These are phyloP conservation scores for Pseudozyma flocculosa DNA, from an alignment of 1,284 basidiomycete genomes.

Conservation along the genomic window DNA sequence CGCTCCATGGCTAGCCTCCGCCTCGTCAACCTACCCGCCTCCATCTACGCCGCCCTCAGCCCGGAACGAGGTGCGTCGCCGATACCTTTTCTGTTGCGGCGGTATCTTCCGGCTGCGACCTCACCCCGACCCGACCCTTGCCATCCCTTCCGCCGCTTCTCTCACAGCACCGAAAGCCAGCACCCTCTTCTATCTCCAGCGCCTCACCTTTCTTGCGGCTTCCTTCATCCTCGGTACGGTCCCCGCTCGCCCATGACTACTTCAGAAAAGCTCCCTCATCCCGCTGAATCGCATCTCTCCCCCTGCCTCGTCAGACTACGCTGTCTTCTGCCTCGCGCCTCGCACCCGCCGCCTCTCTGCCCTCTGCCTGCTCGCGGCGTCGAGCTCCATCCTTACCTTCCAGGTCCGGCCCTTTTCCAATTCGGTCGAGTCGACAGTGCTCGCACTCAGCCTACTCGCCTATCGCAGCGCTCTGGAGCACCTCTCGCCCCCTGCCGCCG, in stretches of 20 bases:
- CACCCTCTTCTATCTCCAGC: constrained; percentile 24
- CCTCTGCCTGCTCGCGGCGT: constrained; percentile 36
- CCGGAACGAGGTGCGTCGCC: too few relatives aligned
- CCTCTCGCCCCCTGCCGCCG: constrained; percentile 4
- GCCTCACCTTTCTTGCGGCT: constrained; percentile 21
- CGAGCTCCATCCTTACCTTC: constrained; percentile 50
- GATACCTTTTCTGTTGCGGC: too few relatives aligned
- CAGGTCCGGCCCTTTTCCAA: constrained; percentile 57
- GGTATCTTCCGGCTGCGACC: too few relatives aligned
- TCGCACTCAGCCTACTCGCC: constrained; percentile 24
- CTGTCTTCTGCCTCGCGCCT: neutral
- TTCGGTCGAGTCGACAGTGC: constrained; percentile 42
- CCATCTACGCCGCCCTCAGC: neutral
- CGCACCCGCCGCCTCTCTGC: constrained; percentile 2
- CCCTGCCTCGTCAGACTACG: constrained; percentile 6
- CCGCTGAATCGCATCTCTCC: neutral
- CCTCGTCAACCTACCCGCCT: constrained; percentile 1
- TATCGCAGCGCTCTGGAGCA: constrained; percentile 1
- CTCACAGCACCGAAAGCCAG: constrained; percentile 13
- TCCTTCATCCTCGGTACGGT: constrained; percentile 27
- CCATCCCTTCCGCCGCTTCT: too few relatives aligned
- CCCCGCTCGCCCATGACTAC: too few relatives aligned
- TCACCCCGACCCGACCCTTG: too few relatives aligned
- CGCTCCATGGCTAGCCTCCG: constrained; percentile 37
- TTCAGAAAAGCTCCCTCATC: too few relatives aligned